Conservation (phyloP, 1,284 basidiomycete genomes). For the Phylloporus gajari region DNA sequence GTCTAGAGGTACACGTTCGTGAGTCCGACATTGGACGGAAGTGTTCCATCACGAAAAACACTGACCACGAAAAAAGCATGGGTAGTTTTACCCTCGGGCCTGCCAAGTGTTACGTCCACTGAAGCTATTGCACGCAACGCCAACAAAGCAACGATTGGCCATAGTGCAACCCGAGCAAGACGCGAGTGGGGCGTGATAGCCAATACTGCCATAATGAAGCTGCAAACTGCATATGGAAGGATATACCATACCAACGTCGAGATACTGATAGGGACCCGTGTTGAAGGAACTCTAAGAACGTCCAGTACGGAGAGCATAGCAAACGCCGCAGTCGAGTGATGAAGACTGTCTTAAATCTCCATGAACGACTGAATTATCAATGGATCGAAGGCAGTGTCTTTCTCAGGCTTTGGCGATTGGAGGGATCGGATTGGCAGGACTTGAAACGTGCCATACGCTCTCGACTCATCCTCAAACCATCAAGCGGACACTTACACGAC, state of each 20-base stretch:
- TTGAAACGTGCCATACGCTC: too few species aligned
- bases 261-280: neutral
- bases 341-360: too few species aligned
- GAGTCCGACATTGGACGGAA: neutral
- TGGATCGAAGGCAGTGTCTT: neutral
- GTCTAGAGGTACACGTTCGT: slow-evolving; percentile 11
- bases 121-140: slow-evolving; percentile 53
- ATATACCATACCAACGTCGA: slow-evolving; percentile 31
- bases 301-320: neutral
- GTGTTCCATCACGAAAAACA: neutral
- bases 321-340: neutral
- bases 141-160: slow-evolving; percentile 54
- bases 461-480: too few species aligned
- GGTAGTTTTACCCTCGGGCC: slow-evolving; percentile 48
- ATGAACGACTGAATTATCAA: too few species aligned
- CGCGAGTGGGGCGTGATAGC: slow-evolving; percentile 56
- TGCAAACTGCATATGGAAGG: slow-evolving; percentile 53
- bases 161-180: slow-evolving; percentile 53
- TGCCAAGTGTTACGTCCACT: slow-evolving; percentile 52
- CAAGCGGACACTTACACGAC: too few species aligned
- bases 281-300: neutral
- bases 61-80: slow-evolving; percentile 32
- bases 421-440: too few species aligned
- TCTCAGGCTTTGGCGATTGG: too few species aligned
- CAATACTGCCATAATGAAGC: slow-evolving; percentile 60